Evolutionary conservation across 2,329 filamentous ascomycete genomes (phyloP), one percentile per base, ranked within the genome.

Genomic region (Endocalyx cinctus): DNA sequence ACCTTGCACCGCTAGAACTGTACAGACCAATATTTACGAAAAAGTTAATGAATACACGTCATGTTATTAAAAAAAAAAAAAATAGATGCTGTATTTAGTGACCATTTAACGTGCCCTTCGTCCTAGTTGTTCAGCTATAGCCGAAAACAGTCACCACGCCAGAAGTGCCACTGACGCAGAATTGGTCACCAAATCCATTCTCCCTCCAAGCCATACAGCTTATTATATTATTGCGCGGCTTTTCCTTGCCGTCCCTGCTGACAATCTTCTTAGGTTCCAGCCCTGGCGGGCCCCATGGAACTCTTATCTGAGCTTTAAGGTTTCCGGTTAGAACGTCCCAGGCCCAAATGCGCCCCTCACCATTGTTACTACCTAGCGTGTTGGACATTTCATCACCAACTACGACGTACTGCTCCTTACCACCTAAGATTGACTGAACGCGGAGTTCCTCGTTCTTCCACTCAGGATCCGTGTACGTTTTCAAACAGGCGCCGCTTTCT

Each of bases 291-390:
- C 74, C 73, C 74, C 74, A 77, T 0, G 75, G 72, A 4, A 77
- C 65, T 22, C 56, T 61, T 5, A 95, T 61, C 44, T 67, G 77
- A 19, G 83, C 77, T 37, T 77, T 67, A 31, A 84, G 55, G 34
- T 79, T 74, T 2, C 87, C 89, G 5, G 74, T 82, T 34, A 95
- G 57, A 14, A 94, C 64, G 62, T 96, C 88, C 90, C 90, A 97
- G 2, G 79, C 86, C 66, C 82, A 81, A 6, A 88, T 61, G 50
- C 70, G 69, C 3, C 84, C 84, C 40, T 82, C 68, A 3, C 62
- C 63, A 35, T 51, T 25, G 36, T 27, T 15, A 26, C 27, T 48
- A 39, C 55, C 50, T 33, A 52, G 42, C 2, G 42, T 17, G 2
- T 42, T 43, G 6, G 50, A 62, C 52, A 74, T 69, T 60, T 96